phyloP scores from a whole-genome alignment of 441 rosid species.

The Gossypium laxum region DNA sequence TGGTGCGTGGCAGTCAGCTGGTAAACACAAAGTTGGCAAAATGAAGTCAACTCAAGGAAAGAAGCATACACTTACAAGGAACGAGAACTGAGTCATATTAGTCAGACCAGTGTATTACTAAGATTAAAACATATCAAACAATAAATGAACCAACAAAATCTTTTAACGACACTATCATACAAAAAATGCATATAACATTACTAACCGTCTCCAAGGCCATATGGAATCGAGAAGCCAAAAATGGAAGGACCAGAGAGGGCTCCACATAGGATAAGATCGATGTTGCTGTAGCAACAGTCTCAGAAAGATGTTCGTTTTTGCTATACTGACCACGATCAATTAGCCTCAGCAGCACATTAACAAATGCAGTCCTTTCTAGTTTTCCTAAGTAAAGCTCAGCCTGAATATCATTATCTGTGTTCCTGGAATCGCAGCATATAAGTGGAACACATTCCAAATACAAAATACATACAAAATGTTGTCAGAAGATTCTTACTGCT shows the following conservation, averaged over 20 bases:
- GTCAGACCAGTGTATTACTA: background rate
- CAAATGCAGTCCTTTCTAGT: constrained; percentile 67
- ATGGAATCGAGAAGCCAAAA: constrained; percentile 81
- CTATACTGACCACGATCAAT: constrained; percentile 98
- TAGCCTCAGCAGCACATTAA: constrained; percentile 63
- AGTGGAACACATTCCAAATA: constrained; percentile 22
- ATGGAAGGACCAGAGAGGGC: constrained; percentile 92
- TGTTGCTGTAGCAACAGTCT: constrained; percentile 96
- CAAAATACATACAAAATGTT: constrained; percentile 17
- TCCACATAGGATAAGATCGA: constrained; percentile 90
- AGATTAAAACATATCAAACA: background rate
- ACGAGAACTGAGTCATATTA: background rate
- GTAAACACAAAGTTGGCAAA: constrained; percentile 43
- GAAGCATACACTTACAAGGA: constrained; percentile 17
- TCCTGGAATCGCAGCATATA: constrained; percentile 38
- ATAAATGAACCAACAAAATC: constrained; percentile 6
- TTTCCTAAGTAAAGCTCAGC: constrained; percentile 49
- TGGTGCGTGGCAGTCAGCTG: constrained; percentile 99
- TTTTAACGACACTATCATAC: constrained; percentile 2
- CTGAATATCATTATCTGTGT: constrained; percentile 27
- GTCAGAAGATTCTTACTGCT: constrained; percentile 50
- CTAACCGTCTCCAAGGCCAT: constrained; percentile 99
- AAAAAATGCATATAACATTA: constrained; percentile 23
- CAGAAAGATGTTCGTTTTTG: constrained; percentile 94
- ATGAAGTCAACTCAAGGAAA: constrained; percentile 26